Base-by-base conservation (phyloP, 2,329 filamentous ascomycete genomes). In the Aspergillus sp. region DNA sequence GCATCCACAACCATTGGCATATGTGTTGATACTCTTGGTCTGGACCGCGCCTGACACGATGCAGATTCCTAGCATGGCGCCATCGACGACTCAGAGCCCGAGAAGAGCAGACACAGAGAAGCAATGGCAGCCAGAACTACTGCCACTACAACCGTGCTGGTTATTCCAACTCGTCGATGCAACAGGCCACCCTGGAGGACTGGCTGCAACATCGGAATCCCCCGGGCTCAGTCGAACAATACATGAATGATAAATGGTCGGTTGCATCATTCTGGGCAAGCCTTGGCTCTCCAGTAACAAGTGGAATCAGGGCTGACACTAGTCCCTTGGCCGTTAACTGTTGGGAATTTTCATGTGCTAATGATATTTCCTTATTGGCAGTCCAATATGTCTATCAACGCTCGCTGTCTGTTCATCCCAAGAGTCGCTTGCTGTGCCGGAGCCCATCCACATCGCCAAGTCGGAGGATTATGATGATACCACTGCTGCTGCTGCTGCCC, bases 221-320 rank as follows among this genome's bases (percentile, higher is more conserved):
- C 4, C 44, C 51, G 8, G 42, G 50, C 30, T 45, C 55, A 45
- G 33, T 48, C 19, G 51, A 54, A 29, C 52, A 51, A 38, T 57
- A 58, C 34, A 46, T 53, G 38, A 55, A 57, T 44, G 59, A 63
- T 43, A 55, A 43, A 47, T 65, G 62, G 62, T 65, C 56, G 46
- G 57, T 48, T 29, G 39, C 41, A 39, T 9, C 12, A 5, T 47
- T 45, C 44, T 33, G 30, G 27, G 36, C 29, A 32, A 6, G 29
- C 47, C 53, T 56, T 56, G 57, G 53, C 54, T 41, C 43, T 43
- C 39, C 41, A 49, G 40, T 29, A 19, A 49, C 27, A 50, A 52
- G 53, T 49, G 55, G 50, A 46, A 52, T 55, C 54, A 52, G 40
- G 50, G 53, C 53, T 55, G 46, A 40, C 40, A 30, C 46, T 52